phyloP scores from a whole-genome alignment of 805 yeast species.

The Wickerhamia fluorescens region DNA sequence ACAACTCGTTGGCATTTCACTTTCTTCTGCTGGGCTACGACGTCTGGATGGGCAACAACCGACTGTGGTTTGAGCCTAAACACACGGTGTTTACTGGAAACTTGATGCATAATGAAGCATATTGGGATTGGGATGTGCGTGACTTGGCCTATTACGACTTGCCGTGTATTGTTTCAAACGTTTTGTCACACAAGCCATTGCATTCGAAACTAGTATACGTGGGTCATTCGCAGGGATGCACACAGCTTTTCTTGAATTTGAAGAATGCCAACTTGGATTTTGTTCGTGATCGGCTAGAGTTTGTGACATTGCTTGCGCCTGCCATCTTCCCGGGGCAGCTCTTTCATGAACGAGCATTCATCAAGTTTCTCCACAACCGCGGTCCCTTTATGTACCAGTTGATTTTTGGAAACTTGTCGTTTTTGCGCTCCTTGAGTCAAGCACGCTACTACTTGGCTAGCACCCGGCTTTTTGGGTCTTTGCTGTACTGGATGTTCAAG shows the following conservation, averaged over 20 bases:
- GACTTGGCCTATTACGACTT: slow-evolving; percentile 78
- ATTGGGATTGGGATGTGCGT: slow-evolving; percentile 94
- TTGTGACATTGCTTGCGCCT: slow-evolving; percentile 78
- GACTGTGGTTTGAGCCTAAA: slow-evolving; percentile 76
- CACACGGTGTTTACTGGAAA: slow-evolving; percentile 39
- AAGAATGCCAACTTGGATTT: slow-evolving; percentile 29
- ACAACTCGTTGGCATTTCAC: slow-evolving; percentile 63
- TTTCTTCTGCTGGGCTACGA: slow-evolving; percentile 56
- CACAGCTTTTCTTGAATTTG: slow-evolving; percentile 71
- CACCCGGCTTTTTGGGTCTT: slow-evolving; percentile 44
- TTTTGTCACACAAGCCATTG: slow-evolving; percentile 37
- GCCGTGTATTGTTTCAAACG: slow-evolving; percentile 61
- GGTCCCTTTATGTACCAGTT: slow-evolving; percentile 37
- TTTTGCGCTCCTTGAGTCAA: slow-evolving; percentile 66
- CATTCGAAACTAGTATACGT: slow-evolving; percentile 49
- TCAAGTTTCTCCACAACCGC: slow-evolving; percentile 52
- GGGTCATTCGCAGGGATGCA: slow-evolving; percentile 92
- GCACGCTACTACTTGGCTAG: slow-evolving; percentile 41
- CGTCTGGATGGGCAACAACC: slow-evolving; percentile 86
- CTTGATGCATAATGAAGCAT: slow-evolving; percentile 36
- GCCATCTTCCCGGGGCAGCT: slow-evolving; percentile 85
- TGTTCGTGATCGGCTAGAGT: slow-evolving; percentile 49
- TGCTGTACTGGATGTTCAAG: slow-evolving; percentile 79
- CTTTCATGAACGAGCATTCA: slow-evolving; percentile 54
- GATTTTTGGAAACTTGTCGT: slow-evolving; percentile 72